These are phyloP conservation scores for Gyrodon lividus DNA, from an alignment of 768 basidiomycete species.

Conservation along the genomic window DNA sequence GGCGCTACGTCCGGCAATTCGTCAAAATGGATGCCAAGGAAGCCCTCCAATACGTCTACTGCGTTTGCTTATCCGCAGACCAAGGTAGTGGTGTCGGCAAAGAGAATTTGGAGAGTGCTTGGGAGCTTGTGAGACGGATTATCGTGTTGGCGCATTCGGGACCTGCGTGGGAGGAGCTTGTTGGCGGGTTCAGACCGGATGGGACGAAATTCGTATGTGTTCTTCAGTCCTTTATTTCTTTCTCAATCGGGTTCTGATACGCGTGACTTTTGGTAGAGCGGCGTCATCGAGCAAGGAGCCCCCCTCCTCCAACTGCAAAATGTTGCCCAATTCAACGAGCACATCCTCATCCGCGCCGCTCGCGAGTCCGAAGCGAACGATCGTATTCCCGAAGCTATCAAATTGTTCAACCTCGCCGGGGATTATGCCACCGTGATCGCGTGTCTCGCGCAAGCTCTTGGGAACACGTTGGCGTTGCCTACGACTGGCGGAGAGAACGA, in stretches of 20 bases:
- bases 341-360: conserved; percentile 84
- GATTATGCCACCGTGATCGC: conserved; percentile 86
- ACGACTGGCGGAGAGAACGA: conserved; percentile 47
- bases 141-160: conserved; percentile 77
- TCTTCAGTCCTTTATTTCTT: neutral
- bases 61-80: conserved; percentile 75
- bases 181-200: conserved; percentile 89
- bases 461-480: conserved; percentile 74
- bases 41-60: conserved; percentile 93
- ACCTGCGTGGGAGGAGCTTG: conserved; percentile 87
- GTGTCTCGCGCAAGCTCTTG: conserved; percentile 84
- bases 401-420: conserved; percentile 92
- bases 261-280: conserved; percentile 52
- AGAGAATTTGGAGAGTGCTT: conserved; percentile 79
- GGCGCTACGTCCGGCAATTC: conserved; percentile 92
- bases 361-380: conserved; percentile 80
- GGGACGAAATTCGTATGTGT: conserved; percentile 82
- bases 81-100: conserved; percentile 69
- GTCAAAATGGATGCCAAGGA: conserved; percentile 91
- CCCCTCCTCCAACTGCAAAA: conserved; percentile 71
- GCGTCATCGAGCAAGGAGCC: conserved; percentile 83
- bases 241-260: neutral
- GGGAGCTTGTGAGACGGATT: conserved; percentile 77
- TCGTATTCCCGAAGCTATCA: conserved; percentile 86
- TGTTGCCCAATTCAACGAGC: conserved; percentile 67